These are phyloP conservation scores for Raddia guianensis DNA, from an alignment of 176 grass and related monocot genomes.

Conservation along the genomic window DNA sequence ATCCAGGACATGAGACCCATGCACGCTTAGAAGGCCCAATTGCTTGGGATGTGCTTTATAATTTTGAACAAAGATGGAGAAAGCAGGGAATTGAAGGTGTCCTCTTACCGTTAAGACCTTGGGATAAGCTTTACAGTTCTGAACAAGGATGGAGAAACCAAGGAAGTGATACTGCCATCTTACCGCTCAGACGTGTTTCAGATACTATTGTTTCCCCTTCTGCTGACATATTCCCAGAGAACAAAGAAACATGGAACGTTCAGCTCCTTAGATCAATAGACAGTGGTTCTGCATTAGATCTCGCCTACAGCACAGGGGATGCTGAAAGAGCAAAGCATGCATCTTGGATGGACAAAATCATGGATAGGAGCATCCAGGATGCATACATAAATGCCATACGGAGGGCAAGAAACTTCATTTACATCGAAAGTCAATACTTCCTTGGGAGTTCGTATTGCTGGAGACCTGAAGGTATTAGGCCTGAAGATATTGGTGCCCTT, in stretches of 20 bases:
- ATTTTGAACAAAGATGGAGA: constrained; percentile 73
- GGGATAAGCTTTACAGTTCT: too few species aligned
- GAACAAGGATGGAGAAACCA: too few species aligned
- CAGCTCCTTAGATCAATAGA: constrained; percentile 94
- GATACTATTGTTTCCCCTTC: constrained; percentile 59
- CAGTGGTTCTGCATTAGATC: constrained; percentile 73
- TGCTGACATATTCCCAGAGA: constrained; percentile 63
- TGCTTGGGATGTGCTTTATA: constrained; percentile 73
- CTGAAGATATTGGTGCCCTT: constrained; percentile 79
- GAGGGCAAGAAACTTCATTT: constrained; percentile 85
- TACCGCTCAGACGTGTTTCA: constrained; percentile 52
- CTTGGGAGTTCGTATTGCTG: constrained; percentile 80
- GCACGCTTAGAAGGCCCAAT: constrained; percentile 61
- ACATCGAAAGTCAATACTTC: constrained; percentile 92
- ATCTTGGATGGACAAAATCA: constrained; percentile 84
- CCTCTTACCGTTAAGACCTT: constrained; percentile 25
- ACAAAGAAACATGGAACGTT: constrained; percentile 79
- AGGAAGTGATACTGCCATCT: too few species aligned
- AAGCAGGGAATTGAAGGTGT: constrained; percentile 66
- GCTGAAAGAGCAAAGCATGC: constrained; percentile 70
- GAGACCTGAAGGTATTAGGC: constrained; percentile 68
- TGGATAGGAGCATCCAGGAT: constrained; percentile 85
- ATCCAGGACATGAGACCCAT: constrained; percentile 74
- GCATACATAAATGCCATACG: constrained; percentile 80
- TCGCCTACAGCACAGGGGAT: constrained; percentile 60